Evolutionary conservation across 441 rosid species (phyloP).

Genomic region (Biscutella laevigata): DNA sequence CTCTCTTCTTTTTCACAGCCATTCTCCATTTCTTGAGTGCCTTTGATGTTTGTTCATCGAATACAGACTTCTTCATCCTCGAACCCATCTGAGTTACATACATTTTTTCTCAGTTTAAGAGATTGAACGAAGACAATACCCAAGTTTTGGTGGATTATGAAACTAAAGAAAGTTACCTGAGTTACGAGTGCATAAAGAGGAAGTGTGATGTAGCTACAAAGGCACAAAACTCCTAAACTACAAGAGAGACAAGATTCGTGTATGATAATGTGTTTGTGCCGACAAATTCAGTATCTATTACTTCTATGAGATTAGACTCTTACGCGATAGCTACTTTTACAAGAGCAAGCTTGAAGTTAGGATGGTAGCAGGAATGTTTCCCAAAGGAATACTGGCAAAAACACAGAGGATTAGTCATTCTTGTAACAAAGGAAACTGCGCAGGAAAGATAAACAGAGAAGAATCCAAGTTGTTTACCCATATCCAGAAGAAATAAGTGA

Average conservation of each 20-base stretch:
- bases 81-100: constrained; percentile 67
- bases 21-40: constrained; percentile 85
- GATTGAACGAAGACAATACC: neutral
- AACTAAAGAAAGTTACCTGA: constrained; percentile 46
- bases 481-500: constrained; percentile 84
- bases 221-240: constrained; percentile 47
- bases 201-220: constrained; percentile 90
- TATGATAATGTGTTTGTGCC: neutral
- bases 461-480: constrained; percentile 38
- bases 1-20: constrained; percentile 60
- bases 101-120: neutral
- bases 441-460: neutral
- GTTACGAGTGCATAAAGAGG: constrained; percentile 91
- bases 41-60: constrained; percentile 82
- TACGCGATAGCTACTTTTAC: constrained; percentile 60
- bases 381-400: constrained; percentile 54
- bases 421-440: neutral
- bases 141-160: neutral
- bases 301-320: constrained; percentile 15
- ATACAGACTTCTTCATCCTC: constrained; percentile 71
- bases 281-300: neutral
- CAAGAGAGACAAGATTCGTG: constrained; percentile 11
- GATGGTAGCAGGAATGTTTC: constrained; percentile 63
- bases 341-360: constrained; percentile 38
- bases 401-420: neutral